Evolutionary conservation across 495 filamentous ascomycete genomes (phyloP), one percentile per base, ranked within the genome.

Genomic region (Platismatia glauca): DNA sequence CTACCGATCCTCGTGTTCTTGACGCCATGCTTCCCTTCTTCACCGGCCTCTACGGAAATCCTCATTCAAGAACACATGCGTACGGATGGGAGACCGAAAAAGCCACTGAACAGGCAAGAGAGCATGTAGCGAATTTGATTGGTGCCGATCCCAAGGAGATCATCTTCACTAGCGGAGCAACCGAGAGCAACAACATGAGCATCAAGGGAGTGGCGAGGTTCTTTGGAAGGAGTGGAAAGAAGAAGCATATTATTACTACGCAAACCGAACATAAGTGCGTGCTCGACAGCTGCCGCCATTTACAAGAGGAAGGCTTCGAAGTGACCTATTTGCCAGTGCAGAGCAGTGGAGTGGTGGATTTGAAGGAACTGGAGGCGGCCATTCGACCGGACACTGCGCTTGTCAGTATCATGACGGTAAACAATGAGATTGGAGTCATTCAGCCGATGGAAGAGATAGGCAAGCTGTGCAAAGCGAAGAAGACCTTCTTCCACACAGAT

Each of bases 241-340:
- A 97, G 85, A 96, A 90, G 76, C 94, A 98, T 74, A 90, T 98
- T 69, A 89, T 98, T 74, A 98, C 94, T 33, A 88, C 83, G 50
- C 95, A 97, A 78, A 98, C 95, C 0, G 94, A 98, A 74, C 94
- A 98, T 80, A 98, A 98, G 77, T 98, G 94, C 76, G 94, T 98
- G 7, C 81, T 98, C 55, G 94, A 98, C 74, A 96, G 91, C 75
- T 96, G 91, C 71, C 83, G 94, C 60, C 91, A 97, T 85, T 76
- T 98, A 64, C 91, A 97, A 75, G 92, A 96, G 68, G 94, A 97
- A 70, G 95, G 95, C 9, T 97, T 89, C 71, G 90, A 97, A 39
- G 84, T 97, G 59, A 97, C 94, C 13, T 98, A 98, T 70, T 81
- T 98, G 56, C 91, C 94, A 3, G 94, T 98, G 22, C 81, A 91